phyloP scores from a whole-genome alignment of 768 basidiomycete species.

The Trametes gibbosa region DNA sequence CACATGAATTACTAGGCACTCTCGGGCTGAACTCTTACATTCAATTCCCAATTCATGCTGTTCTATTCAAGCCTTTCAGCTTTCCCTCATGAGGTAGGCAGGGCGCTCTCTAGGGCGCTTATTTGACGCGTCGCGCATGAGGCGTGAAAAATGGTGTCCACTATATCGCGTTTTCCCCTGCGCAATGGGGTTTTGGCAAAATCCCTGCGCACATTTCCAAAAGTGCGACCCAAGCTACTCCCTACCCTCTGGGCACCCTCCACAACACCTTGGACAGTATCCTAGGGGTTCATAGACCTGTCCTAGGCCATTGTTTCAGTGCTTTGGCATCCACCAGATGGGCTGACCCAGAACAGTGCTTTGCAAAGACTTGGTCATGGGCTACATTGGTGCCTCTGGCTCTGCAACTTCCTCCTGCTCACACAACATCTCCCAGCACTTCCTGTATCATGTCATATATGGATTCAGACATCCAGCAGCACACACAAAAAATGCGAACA shows the following conservation, averaged over 20 bases:
- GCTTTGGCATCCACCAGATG: background rate
- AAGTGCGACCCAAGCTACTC: constrained; percentile 6
- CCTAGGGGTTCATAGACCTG: too few species aligned
- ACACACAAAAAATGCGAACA: constrained; percentile 7
- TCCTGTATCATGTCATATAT: background rate
- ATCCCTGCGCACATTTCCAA: constrained; percentile 1
- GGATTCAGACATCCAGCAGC: background rate
- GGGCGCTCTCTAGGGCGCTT: constrained; percentile 26
- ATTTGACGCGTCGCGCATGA: constrained; percentile 25
- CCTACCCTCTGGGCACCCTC: background rate
- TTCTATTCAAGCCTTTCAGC: constrained; percentile 23
- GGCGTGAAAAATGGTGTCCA: constrained; percentile 33
- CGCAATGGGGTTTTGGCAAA: constrained; percentile 8
- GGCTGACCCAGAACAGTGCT: background rate
- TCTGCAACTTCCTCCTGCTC: too few species aligned
- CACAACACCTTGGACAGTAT: background rate
- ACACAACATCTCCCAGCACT: too few species aligned
- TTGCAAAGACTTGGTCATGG: background rate
- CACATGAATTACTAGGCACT: background rate
- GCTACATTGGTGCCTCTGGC: too few species aligned
- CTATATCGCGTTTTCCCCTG: constrained; percentile 26
- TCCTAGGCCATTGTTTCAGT: background rate
- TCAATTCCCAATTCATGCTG: background rate
- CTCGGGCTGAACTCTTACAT: background rate
- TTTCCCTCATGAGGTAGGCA: constrained; percentile 34